Base-by-base conservation (phyloP, 2,329 filamentous ascomycete species). In the Aspergillus neoniger region DNA sequence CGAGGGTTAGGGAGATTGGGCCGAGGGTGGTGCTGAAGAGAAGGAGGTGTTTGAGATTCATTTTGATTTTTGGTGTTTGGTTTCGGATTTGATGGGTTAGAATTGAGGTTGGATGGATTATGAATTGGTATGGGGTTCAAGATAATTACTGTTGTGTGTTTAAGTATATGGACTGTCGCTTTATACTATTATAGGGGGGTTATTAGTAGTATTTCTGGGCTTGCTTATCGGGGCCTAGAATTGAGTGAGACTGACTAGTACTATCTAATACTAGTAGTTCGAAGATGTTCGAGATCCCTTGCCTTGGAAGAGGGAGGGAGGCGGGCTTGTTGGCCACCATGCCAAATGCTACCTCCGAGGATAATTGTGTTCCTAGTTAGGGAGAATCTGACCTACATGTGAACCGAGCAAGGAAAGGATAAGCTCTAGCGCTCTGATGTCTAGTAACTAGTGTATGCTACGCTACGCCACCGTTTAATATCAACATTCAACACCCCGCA, bases 41-140 rank as follows among this genome's bases (percentile, higher is more conserved):
- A 63, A 72, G 58, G 52, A 67, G 65, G 64, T 71, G 66, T 52
- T 28, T 69, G 43, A 67, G 52, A 47, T 39, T 59, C 62, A 67
- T 66, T 50, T 44, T 64, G 55, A 15, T n/a, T 15, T 44, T 36
- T 21, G 53, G 47, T 28, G 23, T 50, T 5, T 41, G 53, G 47
- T n/a, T 44, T 23, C 21, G 51, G 25, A 3, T 15, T 21, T 6
- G 15, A 15, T 7, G 23, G 4, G 10, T 32, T 28, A 28, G 25
- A 8, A 1, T 28, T 28, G 25, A 0, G 5, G 6, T 14, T 36
- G 32, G 2, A 36, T 36, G 5, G 32, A 14, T 36, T 36, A 30
- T 30, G 9, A 30, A 5, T 36, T 36, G 12, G 32, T 36, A 36
- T 4, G 12, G 32, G 32, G 10, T 36, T 14, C 9, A 10, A 2